A percentile compares a stretch with the other conserved stretches of the same genome.
These are phyloP conservation scores for Acer yangbiense DNA, from an alignment of 345 rosid species.

Conservation along the genomic window DNA sequence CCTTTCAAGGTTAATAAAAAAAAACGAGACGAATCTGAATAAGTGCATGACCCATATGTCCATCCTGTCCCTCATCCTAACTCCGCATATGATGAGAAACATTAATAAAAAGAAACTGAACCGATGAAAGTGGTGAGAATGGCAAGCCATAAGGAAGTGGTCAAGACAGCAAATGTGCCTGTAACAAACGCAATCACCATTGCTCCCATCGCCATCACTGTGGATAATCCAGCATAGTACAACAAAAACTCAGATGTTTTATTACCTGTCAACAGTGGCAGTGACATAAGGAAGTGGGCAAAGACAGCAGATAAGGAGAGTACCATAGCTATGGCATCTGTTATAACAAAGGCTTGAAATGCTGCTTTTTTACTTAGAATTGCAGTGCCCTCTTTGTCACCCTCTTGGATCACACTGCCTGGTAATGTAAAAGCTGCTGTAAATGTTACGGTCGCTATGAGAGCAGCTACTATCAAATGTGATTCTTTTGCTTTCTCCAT, in stretches of 20 bases:
- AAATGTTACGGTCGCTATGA: not conserved
- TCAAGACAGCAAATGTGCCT: too few relatives aligned
- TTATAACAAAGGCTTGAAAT: not conserved
- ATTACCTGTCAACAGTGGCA: rapidly evolving
- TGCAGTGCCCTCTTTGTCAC: not conserved
- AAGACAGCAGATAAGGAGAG: not conserved
- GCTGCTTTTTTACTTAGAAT: not conserved
- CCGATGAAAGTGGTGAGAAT: not conserved
- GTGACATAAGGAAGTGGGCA: not conserved
- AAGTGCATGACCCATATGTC: too few relatives aligned
- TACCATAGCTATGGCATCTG: not conserved
- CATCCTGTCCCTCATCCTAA: too few relatives aligned
- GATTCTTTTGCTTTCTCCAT: not conserved
- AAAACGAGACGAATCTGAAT: too few relatives aligned
- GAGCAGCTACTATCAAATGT: not conserved
- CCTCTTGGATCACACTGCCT: not conserved
- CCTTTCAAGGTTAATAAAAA: too few relatives aligned
- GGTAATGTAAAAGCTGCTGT: not conserved
- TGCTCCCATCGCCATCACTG: too few relatives aligned
- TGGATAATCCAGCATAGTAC: too few relatives aligned
- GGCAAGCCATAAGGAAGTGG: not conserved
- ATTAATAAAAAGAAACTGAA: too few relatives aligned
- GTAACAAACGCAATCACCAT: too few relatives aligned
- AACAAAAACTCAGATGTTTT: too few relatives aligned
- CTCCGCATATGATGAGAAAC: too few relatives aligned